A percentile compares a stretch with the other conserved stretches of the same genome.
Evolutionary conservation across 2,329 filamentous ascomycete genomes (phyloP).

Genomic region (Coniochaeta pulveracea): DNA sequence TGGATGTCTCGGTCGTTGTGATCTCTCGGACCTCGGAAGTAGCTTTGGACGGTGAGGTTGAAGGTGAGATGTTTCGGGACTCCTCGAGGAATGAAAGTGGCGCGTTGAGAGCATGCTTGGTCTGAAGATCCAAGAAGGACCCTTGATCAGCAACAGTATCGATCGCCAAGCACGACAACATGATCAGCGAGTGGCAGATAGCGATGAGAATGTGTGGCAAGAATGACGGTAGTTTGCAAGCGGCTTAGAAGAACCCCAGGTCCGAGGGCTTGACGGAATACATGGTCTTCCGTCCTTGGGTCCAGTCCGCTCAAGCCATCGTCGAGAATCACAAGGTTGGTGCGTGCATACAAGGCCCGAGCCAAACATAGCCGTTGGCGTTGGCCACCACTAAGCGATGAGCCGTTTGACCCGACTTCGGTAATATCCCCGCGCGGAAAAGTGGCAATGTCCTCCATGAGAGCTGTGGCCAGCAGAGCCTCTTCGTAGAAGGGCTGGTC

Average conservation of each 20-base stretch:
- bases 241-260: conserved; percentile 14
- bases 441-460: conserved; percentile 19
- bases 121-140: conserved; percentile 22
- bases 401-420: conserved; percentile 27
- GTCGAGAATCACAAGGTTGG: conserved; percentile 21
- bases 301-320: conserved; percentile 26
- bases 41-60: too few species aligned
- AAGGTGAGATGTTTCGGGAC: too few species aligned
- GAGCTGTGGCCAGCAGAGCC: conserved; percentile 22
- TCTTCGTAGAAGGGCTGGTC: conserved; percentile 18
- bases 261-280: conserved; percentile 23
- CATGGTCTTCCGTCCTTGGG: conserved; percentile 17
- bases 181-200: conserved; percentile 27
- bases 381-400: conserved; percentile 32
- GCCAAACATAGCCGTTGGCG: conserved; percentile 27
- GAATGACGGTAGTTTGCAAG: conserved; percentile 13
- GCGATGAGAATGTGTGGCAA: conserved; percentile 19
- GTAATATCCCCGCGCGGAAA: conserved; percentile 25
- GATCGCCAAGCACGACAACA: conserved; percentile 28
- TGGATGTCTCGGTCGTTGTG: too few species aligned
- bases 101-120: too few species aligned
- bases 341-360: conserved; percentile 22
- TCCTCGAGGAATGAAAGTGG: too few species aligned
- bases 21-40: too few species aligned
- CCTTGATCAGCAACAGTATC: conserved; percentile 29